Evolutionary conservation across 352 stramenopile genomes (phyloP), one percentile per base, ranked within the genome.

Genomic region (Globisporangium cederbergense): DNA sequence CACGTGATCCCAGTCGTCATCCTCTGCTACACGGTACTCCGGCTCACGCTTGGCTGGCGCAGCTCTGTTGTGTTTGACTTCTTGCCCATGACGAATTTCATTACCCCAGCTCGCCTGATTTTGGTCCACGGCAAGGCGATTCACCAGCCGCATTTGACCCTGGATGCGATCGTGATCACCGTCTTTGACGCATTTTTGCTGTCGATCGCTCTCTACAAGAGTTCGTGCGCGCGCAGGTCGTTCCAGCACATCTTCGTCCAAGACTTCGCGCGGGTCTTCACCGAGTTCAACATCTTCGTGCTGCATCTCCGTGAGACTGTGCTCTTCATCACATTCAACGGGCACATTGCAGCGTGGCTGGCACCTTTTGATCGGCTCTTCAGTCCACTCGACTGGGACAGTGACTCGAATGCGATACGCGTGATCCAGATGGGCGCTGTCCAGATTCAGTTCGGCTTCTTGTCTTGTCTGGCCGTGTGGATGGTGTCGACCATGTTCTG

Each of bases 221-320:
- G 61, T 20, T 62, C 53, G 18, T 73, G 66, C 16, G 68, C 71
- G 11, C 63, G 69, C n/a, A 46, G 36, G 25, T 67, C 73, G 3
- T 83, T 79, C 50, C 60, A 56, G 28, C 59, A 70, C 52, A 63
- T 78, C 4, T 83, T 81, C 32, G 58, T 83, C 22, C 65, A 69
- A 16, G 71, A 83, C 54, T 77, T 81, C 61, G 73, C 73, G 0
- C 64, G 71, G 1, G 58, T 73, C 4, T 78, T 79, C 64, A 79
- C 73, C 25, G 76, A 78, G 60, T 81, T 78, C 57, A 68, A 70
- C 36, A 53, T 83, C 32, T 81, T 83, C 30, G 75, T 83, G 40
- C 52, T 79, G 42, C 73, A 79, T 46, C 73, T 81, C 18, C 70
- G 62, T 2, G 54, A 69, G n/a, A 80, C 66, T 3, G 45, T 81